Percentiles rank a stretch among this genome's conserved stretches.
Conservation (phyloP, 1,139 yeast genomes). For the Blastobotrys ciferrii region DNA sequence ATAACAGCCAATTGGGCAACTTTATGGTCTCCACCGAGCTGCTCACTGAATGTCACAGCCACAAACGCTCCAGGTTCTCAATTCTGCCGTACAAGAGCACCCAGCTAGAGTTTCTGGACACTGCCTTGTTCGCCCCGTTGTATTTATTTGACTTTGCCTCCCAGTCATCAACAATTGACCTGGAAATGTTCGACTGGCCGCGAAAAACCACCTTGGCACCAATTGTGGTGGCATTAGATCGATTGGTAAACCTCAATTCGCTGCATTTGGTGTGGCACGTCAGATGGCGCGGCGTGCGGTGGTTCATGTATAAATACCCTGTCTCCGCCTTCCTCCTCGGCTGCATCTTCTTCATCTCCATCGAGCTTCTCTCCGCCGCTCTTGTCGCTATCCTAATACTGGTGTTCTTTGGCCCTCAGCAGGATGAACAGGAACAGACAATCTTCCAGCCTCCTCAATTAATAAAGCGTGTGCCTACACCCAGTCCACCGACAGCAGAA, state of each 20-base stretch:
- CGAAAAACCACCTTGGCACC: not conserved
- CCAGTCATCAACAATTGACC: slow-evolving; percentile 3
- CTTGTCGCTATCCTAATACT: slow-evolving; percentile 21
- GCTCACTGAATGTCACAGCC: slow-evolving; percentile 12
- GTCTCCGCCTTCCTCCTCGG: slow-evolving; percentile 50
- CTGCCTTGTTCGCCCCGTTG: slow-evolving; percentile 32
- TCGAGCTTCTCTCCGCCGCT: slow-evolving; percentile 31
- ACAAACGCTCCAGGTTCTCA: slow-evolving; percentile 23
- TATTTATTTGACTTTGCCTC: slow-evolving; percentile 26
- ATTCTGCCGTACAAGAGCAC: slow-evolving; percentile 34
- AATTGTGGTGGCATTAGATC: slow-evolving; percentile 30
- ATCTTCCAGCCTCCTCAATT: not conserved
- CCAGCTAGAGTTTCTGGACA: slow-evolving; percentile 31
- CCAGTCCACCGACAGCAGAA: not conserved
- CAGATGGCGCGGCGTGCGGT: slow-evolving; percentile 58
- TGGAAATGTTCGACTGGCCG: slow-evolving; percentile 14
- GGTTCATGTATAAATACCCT: slow-evolving; percentile 52
- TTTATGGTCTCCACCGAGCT: slow-evolving; percentile 31
- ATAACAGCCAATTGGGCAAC: slow-evolving; percentile 36
- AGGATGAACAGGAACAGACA: not conserved
- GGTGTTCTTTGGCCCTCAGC: slow-evolving; percentile 3
- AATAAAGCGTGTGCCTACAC: not conserved
- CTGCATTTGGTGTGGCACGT: slow-evolving; percentile 36
- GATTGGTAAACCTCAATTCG: slow-evolving; percentile 29
- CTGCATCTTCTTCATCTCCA: slow-evolving; percentile 49